Evolutionary conservation across 1,139 yeast genomes (phyloP), one percentile per base, ranked within the genome.

Genomic region (Zhuliangozyma parablackwelliae): DNA sequence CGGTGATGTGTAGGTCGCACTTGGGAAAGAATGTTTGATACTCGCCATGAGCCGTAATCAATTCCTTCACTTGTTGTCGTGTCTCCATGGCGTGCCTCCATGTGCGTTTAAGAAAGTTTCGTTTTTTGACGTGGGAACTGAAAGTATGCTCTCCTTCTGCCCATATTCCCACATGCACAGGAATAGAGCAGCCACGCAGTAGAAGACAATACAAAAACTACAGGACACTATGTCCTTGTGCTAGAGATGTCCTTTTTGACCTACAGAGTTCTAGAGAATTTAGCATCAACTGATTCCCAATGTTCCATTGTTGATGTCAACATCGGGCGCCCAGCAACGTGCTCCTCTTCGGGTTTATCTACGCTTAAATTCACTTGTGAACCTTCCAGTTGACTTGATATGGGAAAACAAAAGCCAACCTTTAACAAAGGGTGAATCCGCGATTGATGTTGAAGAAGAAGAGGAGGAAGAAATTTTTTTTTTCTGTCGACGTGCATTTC

Each of bases 251-350:
- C 23, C 10, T 21, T 24, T 9, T 29, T 28, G n/a, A n/a, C n/a
- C n/a, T n/a, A n/a, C n/a, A n/a, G n/a, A n/a, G n/a, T n/a, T n/a
- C n/a, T 11, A 23, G 28, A 23, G 27, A 35, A 61, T 69, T 60
- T 69, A 68, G 75, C 58, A 73, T 65, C 75, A 69, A 69, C 76
- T 70, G 76, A 70, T 70, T 70, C 76, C 76, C 75, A 69, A 60
- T 66, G 66, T 65, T 60, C 70, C 75, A 70, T 56, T 42, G 41
- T 48, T 46, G 44, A 29, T 53, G 71, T 70, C 76, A 69, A 68
- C 67, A 69, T 58, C 76, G 61, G 76, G 76, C 75, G 76, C 76
- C 76, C 76, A 70, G 76, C 60, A 70, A 69, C 75, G 75, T 69
- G 73, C 75, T 63, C 71, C 72, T 47, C 43, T 39, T 49, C 34